phyloP scores from a whole-genome alignment of 768 basidiomycete species.

The Guyanaporus albipodus region DNA sequence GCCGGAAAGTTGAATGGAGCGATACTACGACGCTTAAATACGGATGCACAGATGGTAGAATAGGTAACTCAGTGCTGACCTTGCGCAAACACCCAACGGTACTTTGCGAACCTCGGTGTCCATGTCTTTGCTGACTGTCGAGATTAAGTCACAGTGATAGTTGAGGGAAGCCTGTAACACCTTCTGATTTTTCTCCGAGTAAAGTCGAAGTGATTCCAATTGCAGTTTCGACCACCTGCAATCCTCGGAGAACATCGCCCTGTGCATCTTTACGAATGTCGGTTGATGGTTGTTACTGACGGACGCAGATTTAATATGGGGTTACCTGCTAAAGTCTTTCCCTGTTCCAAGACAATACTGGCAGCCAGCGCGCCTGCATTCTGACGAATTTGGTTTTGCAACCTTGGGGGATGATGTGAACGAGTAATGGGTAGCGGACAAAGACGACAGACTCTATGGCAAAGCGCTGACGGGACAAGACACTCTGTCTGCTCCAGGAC shows the following conservation, averaged over 20 bases:
- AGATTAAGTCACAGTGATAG: conserved; percentile 14
- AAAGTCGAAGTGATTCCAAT: conserved; percentile 77
- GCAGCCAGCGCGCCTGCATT: conserved; percentile 82
- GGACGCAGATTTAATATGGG: neutral
- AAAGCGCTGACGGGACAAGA: conserved; percentile 84
- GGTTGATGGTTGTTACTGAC: neutral
- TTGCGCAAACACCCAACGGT: conserved; percentile 85
- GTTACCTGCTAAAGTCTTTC: conserved; percentile 84
- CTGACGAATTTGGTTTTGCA: conserved; percentile 82
- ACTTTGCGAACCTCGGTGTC: conserved; percentile 84
- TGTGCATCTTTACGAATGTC: conserved; percentile 65
- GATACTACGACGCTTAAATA: conserved; percentile 40
- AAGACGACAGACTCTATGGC: conserved; percentile 71
- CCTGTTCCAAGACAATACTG: conserved; percentile 93
- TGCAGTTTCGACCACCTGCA: conserved; percentile 85
- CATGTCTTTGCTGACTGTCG: conserved; percentile 88
- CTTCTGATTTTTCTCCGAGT: conserved; percentile 91
- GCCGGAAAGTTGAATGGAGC: conserved; percentile 91
- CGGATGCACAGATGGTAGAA: neutral
- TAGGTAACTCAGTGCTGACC: conserved; percentile 29
- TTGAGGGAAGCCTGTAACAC: conserved; percentile 36
- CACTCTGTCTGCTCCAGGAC: conserved; percentile 82
- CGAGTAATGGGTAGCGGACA: neutral
- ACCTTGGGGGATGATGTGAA: conserved; percentile 41
- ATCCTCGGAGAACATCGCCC: conserved; percentile 88